Evolutionary conservation across 1,284 basidiomycete species (phyloP).

Genomic region (Chiua sp.): DNA sequence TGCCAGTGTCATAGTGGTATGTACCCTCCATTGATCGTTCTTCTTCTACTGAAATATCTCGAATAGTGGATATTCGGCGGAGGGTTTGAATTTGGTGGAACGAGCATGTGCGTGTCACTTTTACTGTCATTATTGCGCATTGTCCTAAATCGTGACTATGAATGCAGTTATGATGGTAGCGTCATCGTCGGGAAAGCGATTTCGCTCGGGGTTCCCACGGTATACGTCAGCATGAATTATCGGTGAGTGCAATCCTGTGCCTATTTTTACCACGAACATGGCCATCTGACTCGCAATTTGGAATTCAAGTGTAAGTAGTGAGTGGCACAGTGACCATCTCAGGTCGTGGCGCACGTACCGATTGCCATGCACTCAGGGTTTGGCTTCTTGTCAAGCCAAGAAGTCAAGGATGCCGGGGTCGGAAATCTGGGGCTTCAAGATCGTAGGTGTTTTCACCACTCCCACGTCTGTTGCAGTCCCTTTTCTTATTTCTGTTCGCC

Average conservation of each 20-base stretch:
- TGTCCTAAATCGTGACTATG: too few species aligned
- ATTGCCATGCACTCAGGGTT: conserved; percentile 32
- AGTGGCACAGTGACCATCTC: conserved; percentile 28
- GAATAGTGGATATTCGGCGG: conserved; percentile 30
- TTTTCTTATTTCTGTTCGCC: neutral
- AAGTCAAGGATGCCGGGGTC: conserved; percentile 54
- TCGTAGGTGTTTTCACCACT: conserved; percentile 41
- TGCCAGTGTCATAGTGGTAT: conserved; percentile 42
- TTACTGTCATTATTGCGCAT: too few species aligned
- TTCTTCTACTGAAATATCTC: too few species aligned
- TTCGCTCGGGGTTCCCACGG: conserved; percentile 32
- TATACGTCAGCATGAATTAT: conserved; percentile 46
- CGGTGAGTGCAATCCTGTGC: conserved; percentile 21
- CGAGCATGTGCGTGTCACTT: neutral
- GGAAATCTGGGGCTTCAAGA: conserved; percentile 61
- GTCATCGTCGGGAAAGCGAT: conserved; percentile 30
- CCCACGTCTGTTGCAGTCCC: neutral
- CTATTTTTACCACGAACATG: too few species aligned
- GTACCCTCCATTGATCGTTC: conserved; percentile 7
- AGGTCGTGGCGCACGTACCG: neutral
- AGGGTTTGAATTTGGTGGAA: conserved; percentile 40
- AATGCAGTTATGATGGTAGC: conserved; percentile 29
- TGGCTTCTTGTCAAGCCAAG: conserved; percentile 57
- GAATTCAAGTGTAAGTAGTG: conserved; percentile 23
- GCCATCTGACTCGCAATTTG: neutral